Conservation (phyloP, 23 red algal species). For the Gracilariopsis chorda region DNA sequence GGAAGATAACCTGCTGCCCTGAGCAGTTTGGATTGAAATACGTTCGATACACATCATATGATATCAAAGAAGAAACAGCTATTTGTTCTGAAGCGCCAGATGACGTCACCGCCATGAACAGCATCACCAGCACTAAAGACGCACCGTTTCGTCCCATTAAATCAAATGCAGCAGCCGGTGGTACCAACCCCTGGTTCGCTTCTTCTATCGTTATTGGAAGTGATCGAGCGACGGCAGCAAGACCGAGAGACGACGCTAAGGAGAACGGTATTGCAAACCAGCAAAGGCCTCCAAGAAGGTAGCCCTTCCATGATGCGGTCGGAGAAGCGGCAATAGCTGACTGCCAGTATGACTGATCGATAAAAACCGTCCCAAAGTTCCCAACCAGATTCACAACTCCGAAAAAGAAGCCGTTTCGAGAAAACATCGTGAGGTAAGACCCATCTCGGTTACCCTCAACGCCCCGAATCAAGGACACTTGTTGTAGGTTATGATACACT, state of each 20-base stretch:
- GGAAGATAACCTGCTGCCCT: slow-evolving; percentile 71
- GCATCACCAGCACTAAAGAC: slow-evolving; percentile 60
- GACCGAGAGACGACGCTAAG: slow-evolving; percentile 75
- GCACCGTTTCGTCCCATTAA: slow-evolving; percentile 69
- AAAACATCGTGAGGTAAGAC: slow-evolving; percentile 77
- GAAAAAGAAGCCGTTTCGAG: slow-evolving; percentile 80
- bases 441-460: slow-evolving; percentile 71
- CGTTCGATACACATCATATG: slow-evolving; percentile 87
- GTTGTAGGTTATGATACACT: slow-evolving; percentile 25
- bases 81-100: slow-evolving; percentile 81
- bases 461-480: slow-evolving; percentile 7
- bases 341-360: slow-evolving; percentile 84
- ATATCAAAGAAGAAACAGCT: slow-evolving; percentile 37
- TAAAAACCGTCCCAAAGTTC: slow-evolving; percentile 81
- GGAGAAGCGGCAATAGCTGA: slow-evolving; percentile 79
- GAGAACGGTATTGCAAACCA: slow-evolving; percentile 93
- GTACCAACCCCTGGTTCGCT: slow-evolving; percentile 63
- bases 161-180: slow-evolving; percentile 43
- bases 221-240: slow-evolving; percentile 59
- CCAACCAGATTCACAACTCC: slow-evolving; percentile 82
- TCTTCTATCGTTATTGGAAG: slow-evolving; percentile 60
- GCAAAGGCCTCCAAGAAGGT: slow-evolving; percentile 74
- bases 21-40: slow-evolving; percentile 77
- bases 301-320: slow-evolving; percentile 74
- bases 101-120: slow-evolving; percentile 80